These are phyloP conservation scores for Dimargaris cristalligena DNA, from an alignment of 192 early-diverging fungal species.

Conservation along the genomic window DNA sequence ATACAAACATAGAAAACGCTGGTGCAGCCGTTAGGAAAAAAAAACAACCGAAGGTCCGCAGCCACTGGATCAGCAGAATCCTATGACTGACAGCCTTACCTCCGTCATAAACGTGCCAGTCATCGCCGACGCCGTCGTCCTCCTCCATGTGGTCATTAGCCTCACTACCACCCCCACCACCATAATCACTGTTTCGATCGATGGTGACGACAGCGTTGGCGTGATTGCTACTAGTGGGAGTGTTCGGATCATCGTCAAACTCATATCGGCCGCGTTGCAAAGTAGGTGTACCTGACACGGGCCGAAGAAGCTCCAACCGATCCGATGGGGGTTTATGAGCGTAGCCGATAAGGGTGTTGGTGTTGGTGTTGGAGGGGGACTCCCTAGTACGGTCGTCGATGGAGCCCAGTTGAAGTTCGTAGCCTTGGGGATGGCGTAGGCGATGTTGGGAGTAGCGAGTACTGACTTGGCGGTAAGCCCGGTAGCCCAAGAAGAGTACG, in stretches of 20 bases:
- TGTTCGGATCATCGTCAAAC: not conserved
- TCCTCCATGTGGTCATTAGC: too few relatives aligned
- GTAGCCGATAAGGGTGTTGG: too few relatives aligned
- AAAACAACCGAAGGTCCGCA: not conserved
- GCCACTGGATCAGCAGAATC: not conserved
- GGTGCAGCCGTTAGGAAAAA: not conserved
- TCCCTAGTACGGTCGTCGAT: not conserved
- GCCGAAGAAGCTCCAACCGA: not conserved
- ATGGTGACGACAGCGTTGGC: not conserved
- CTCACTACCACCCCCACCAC: too few relatives aligned
- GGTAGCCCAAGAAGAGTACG: conserved; percentile 1
- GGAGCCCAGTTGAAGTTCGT: not conserved
- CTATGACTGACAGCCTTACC: not conserved
- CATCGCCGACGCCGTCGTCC: not conserved
- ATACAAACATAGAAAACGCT: not conserved
- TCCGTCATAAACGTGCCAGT: not conserved
- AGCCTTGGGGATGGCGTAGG: not conserved
- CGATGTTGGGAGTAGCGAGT: too few relatives aligned
- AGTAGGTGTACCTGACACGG: not conserved
- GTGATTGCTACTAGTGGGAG: not conserved
- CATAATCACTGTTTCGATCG: not conserved
- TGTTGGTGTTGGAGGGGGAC: not conserved
- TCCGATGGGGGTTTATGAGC: not conserved
- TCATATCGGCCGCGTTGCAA: not conserved
- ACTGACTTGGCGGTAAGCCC: too few relatives aligned